Conservation (phyloP, 225 moss, liverwort and hornwort species). For the Physcomitrium patens region DNA sequence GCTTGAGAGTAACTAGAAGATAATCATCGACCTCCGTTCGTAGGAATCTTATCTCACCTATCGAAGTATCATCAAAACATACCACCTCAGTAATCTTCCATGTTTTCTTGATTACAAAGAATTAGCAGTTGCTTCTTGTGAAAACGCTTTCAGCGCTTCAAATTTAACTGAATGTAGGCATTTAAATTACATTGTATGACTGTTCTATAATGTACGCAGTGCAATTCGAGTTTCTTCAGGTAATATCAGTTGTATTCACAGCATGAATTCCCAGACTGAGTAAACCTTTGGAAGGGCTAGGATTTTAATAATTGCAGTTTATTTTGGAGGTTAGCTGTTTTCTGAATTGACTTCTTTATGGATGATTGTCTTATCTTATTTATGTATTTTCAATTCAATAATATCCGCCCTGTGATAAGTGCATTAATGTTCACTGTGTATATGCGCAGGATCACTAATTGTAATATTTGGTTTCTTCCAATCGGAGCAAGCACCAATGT, state of each 20-base stretch:
- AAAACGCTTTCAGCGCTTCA: background rate
- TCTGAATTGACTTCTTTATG: background rate
- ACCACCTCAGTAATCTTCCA: background rate
- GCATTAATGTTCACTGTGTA: constrained; percentile 6
- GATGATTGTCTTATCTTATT: background rate
- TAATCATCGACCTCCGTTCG: background rate
- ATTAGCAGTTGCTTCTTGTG: background rate
- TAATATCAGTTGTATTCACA: background rate
- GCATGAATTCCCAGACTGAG: background rate
- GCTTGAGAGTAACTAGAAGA: background rate
- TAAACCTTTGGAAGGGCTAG: background rate
- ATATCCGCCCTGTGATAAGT: background rate
- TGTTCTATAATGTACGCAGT: no score
- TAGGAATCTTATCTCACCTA: background rate
- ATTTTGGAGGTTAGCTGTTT: background rate
- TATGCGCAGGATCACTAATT: constrained; percentile 44
- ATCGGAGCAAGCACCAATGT: constrained; percentile 41
- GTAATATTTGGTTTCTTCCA: constrained; percentile 51
- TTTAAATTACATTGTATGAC: background rate
- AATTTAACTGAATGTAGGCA: background rate
- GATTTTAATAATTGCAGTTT: background rate
- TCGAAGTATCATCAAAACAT: background rate
- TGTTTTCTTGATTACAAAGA: constrained; percentile 10
- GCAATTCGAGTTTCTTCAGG: background rate
- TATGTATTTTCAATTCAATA: background rate